Evolutionary conservation across 2,329 filamentous ascomycete species (phyloP).

Genomic region (Huntiella savannae): DNA sequence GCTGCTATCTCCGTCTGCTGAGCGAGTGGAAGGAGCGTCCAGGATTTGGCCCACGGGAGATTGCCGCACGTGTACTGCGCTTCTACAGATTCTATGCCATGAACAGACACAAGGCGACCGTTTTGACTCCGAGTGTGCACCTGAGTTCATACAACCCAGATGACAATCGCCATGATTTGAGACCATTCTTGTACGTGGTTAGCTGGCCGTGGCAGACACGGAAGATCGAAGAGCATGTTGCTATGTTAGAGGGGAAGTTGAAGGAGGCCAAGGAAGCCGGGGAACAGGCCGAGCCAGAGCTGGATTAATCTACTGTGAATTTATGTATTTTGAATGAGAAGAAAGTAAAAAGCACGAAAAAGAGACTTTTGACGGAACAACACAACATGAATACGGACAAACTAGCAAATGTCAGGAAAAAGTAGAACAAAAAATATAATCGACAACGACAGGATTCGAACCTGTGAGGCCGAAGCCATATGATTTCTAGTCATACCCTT

Average conservation of each 20-base stretch:
- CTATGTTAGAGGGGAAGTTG: conserved; percentile 17
- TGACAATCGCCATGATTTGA: conserved; percentile 22
- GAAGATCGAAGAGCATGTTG: conserved; percentile 23
- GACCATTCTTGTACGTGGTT: conserved; percentile 24
- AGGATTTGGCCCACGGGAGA: conserved; percentile 18
- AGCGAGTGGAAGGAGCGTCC: conserved; percentile 20
- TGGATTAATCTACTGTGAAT: neutral
- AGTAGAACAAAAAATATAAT: neutral
- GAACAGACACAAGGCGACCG: conserved; percentile 46
- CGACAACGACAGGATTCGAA: conserved; percentile 11
- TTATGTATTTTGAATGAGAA: neutral
- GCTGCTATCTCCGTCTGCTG: conserved; percentile 21
- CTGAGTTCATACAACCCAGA: conserved; percentile 21
- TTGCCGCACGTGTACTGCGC: conserved; percentile 25
- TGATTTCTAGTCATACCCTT: conserved; percentile 12
- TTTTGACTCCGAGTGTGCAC: conserved; percentile 37
- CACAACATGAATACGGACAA: too few relatives aligned
- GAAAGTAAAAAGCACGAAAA: neutral
- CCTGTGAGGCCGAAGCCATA: conserved; percentile 11
- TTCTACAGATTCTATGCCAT: conserved; percentile 34
- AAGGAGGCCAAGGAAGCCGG: conserved; percentile 10
- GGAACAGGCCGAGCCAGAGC: neutral
- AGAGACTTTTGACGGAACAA: too few relatives aligned
- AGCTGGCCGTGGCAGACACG: conserved; percentile 23
- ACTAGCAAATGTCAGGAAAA: too few relatives aligned